These are phyloP conservation scores for Phytophthora meadii DNA, from an alignment of 352 stramenopile species.

Conservation along the genomic window DNA sequence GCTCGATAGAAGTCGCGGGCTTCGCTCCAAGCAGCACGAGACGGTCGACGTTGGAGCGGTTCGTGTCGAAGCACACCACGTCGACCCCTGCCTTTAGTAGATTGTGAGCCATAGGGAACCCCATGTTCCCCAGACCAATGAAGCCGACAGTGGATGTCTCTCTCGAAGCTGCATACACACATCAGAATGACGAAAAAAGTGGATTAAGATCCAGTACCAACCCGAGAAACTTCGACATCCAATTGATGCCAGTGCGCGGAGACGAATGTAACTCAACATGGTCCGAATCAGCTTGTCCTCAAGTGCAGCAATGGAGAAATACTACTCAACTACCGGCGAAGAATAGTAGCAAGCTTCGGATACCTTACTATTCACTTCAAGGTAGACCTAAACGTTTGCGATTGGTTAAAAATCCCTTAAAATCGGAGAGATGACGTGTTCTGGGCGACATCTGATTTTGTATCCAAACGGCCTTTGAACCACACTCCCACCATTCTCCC, in stretches of 20 bases:
- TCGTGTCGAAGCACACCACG: constrained; percentile 72
- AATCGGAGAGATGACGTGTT: neutral
- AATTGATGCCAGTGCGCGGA: neutral
- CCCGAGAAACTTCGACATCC: constrained; percentile 18
- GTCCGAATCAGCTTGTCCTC: neutral
- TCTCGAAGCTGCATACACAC: constrained; percentile 9
- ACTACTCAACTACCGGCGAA: neutral
- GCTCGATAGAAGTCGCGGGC: constrained; percentile 44
- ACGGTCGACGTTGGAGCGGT: constrained; percentile 34
- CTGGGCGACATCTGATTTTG: constrained; percentile 24
- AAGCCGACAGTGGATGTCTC: constrained; percentile 65
- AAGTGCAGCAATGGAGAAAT: neutral
- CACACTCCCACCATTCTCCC: neutral
- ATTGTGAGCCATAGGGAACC: constrained; percentile 91
- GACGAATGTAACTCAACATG: constrained; percentile 12
- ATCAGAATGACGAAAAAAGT: neutral
- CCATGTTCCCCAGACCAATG: constrained; percentile 94
- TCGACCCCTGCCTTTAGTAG: constrained; percentile 71
- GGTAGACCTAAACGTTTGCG: too few relatives aligned
- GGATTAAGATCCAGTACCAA: neutral
- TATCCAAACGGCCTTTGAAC: neutral
- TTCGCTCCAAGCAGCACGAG: constrained; percentile 44
- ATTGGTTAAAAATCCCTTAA: too few relatives aligned
- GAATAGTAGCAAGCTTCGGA: constrained; percentile 5
- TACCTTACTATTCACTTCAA: constrained; percentile 15